phyloP scores from a whole-genome alignment of 768 basidiomycete species.

The Pisolithus albus region DNA sequence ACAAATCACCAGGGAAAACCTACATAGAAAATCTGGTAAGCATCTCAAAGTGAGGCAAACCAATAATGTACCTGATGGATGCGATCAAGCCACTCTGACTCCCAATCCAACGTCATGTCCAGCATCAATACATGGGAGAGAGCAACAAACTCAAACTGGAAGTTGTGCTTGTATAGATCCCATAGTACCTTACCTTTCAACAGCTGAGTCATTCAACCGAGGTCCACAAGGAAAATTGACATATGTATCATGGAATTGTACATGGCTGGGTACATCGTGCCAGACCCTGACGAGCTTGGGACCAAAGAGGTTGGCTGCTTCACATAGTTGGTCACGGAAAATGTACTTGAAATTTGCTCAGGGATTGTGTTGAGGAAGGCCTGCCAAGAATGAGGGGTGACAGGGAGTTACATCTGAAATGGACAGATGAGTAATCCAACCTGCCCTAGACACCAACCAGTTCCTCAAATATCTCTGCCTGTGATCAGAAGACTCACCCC shows the following conservation, averaged over 20 bases:
- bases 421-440: background rate
- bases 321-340: background rate
- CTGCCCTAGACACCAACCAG: background rate
- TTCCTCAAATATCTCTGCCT: background rate
- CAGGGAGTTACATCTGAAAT: background rate
- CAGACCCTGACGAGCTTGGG: background rate
- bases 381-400: background rate
- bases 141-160: constrained; percentile 12
- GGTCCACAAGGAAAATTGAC: background rate
- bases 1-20: background rate
- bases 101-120: background rate
- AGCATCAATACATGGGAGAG: constrained; percentile 2
- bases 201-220: background rate
- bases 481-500: background rate
- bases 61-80: background rate
- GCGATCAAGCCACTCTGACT: background rate
- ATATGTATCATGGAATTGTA: background rate
- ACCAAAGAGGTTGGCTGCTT: background rate
- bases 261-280: too few species aligned
- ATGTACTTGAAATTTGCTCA: background rate
- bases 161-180: constrained; percentile 14
- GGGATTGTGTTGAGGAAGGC: background rate
- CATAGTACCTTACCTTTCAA: constrained; percentile 8
- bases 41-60: background rate
- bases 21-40: background rate